These are phyloP conservation scores for Aspergillus felis DNA, from an alignment of 2,329 filamentous ascomycete genomes.

Conservation along the genomic window DNA sequence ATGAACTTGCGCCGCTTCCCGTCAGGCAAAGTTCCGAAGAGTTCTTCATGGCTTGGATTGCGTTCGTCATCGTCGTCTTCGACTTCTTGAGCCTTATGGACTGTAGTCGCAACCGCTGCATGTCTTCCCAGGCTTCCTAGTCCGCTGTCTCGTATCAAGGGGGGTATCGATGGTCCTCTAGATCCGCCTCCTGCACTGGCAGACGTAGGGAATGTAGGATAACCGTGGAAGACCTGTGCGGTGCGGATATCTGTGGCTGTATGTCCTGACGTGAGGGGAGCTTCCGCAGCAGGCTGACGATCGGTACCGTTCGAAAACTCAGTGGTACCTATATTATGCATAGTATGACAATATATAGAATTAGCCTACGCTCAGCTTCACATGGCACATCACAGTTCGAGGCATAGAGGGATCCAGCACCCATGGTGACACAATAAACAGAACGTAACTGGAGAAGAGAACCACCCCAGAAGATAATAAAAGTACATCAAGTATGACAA, in stretches of 20 bases:
- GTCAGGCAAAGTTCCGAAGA: slow-evolving; percentile 86
- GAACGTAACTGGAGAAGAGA: slow-evolving; percentile 16
- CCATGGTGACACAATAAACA: slow-evolving; percentile 17
- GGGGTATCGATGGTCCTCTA: slow-evolving; percentile 58
- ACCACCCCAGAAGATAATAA: slow-evolving; percentile 12
- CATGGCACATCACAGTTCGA: slow-evolving; percentile 10
- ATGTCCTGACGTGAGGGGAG: slow-evolving; percentile 40
- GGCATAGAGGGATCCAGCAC: slow-evolving; percentile 10
- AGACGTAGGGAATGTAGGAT: slow-evolving; percentile 59
- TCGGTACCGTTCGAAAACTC: slow-evolving; percentile 48
- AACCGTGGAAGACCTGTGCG: slow-evolving; percentile 69
- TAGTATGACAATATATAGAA: slow-evolving; percentile 21
- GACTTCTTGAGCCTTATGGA: slow-evolving; percentile 20
- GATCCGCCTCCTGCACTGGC: slow-evolving; percentile 51
- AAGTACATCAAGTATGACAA: not conserved
- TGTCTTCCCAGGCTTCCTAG: slow-evolving; percentile 42
- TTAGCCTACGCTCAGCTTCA: slow-evolving; percentile 42
- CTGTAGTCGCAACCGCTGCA: slow-evolving; percentile 31
- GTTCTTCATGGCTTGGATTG: slow-evolving; percentile 52
- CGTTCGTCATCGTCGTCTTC: slow-evolving; percentile 24
- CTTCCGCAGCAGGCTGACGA: slow-evolving; percentile 61
- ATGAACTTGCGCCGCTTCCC: slow-evolving; percentile 95
- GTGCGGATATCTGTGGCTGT: slow-evolving; percentile 66
- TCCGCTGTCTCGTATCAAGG: slow-evolving; percentile 56
- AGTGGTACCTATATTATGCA: slow-evolving; percentile 34